Evolutionary conservation across 2,329 filamentous ascomycete species (phyloP), one percentile per base, ranked within the genome.

Genomic region (Penicillium sp.): DNA sequence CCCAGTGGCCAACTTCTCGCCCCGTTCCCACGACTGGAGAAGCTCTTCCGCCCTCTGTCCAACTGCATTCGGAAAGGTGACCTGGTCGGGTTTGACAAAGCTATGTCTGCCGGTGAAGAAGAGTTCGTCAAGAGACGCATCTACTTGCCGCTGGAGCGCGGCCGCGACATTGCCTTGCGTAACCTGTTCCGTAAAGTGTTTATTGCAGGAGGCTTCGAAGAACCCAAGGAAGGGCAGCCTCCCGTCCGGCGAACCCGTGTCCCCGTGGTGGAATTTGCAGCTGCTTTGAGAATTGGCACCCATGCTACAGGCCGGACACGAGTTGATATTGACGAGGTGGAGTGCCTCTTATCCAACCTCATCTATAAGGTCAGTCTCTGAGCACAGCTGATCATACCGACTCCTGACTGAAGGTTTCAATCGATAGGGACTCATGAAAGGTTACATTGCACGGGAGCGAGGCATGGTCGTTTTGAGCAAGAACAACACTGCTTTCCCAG

Each of bases 111-210:
- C 6, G 86, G 87, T 22, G 90, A 97, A 69, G 83, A 89, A n/a
- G 87, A 93, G 57, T 95, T 97, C 58, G 89, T 97, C 54, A 91
- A 87, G 67, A 82, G 86, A 24, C 86, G 91, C 36, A 95, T 98
- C 58, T 98, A 97, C 68, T 79, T 98, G 18, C 96, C 93, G 0
- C 78, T 98, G 0, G 93, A 98, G 66, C 82, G 93, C 35, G 88
- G 89, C 10, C 85, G 93, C 40, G 93, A 98, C 62, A 89, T 97
- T 51, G 87, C 89, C 8, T 70, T 98, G 52, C 86, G 93, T 46
- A 98, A 98, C 64, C 76, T 98, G 3, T 80, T 96, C 50, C 82
- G 93, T 32, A 95, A 94, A 64, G 90, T 97, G 2, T 97, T 93
- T 64, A 67, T 97, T 16, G 81, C 82, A 0, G 89, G 86, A 32